Base-by-base conservation (phyloP, 306 rosid genomes). In the Canavalia ensiformis region DNA sequence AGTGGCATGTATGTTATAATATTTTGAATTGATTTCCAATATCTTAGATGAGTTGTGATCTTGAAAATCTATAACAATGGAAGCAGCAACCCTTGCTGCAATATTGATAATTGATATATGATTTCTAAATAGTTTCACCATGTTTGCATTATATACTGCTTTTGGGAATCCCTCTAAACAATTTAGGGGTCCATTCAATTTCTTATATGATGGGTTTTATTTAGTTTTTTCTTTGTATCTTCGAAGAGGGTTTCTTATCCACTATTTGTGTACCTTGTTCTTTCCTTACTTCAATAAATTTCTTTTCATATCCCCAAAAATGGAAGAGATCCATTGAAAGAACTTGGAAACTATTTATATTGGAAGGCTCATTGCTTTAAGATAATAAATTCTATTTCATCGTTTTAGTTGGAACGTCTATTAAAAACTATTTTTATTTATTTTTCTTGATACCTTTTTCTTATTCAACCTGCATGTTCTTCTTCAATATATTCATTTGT, bases 1-100 rank as follows among this genome's bases (percentile, higher is more conserved):
- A 85, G 78, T 55, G 44, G 87, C 87, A 82, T 79, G 99, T 95
- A 89, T 83, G 47, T 82, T 63, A 12, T 45, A 55, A 29, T 68
- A 47, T 62, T 87, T 68, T 56, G 45, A 80, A 56, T 75, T 84
- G 74, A 70, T 82, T 81, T 81, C 47, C 65, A 45, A 75, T 49
- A 50, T 74, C n/a, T 47, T 49, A 58, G 73, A 84, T 74, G 41
- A 12, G 8, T 42, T 74, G 57, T 66, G 68, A 55, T 84, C 68
- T 67, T 74, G 63, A 67, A 74, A 78, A 66, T 79, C 31, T 30
- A 59, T 73, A 73, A 31, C 63, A 74, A 68, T 52, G 68, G 59
- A 58, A 78, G 7, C 51, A 72, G 2, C n/a, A 34, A 55, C 5
- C 80, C 13, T 66, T 64, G 69, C 73, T 72, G 6, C 65, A 55